These are phyloP conservation scores for Globisporangium barbulae DNA, from an alignment of 352 stramenopile genomes.

Conservation along the genomic window DNA sequence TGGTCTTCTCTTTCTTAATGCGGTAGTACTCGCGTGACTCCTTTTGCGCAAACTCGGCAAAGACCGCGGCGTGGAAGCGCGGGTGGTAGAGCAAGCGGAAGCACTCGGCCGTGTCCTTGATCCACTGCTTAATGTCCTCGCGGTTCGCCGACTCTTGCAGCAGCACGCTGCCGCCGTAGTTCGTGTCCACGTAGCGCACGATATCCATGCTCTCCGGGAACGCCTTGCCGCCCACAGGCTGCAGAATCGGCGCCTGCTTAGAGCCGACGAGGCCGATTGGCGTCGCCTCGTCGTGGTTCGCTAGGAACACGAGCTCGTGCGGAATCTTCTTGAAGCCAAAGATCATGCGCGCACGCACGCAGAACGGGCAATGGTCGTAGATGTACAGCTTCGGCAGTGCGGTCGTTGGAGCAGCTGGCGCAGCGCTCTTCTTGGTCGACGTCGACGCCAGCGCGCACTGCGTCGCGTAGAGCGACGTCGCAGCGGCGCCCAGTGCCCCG, in stretches of 20 bases:
- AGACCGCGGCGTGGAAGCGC: constrained; percentile 38
- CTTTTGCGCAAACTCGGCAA: constrained; percentile 41
- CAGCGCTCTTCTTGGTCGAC: not conserved
- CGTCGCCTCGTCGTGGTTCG: constrained; percentile 40
- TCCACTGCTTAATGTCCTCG: constrained; percentile 44
- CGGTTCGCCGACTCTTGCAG: constrained; percentile 33
- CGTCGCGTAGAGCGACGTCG: constrained; percentile 26
- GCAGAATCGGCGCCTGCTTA: constrained; percentile 40
- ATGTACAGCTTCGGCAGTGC: constrained; percentile 39
- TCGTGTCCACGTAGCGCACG: constrained; percentile 38
- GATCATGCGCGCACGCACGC: constrained; percentile 43
- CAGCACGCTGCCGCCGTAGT: constrained; percentile 28
- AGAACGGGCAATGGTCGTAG: constrained; percentile 50
- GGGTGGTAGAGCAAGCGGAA: constrained; percentile 42
- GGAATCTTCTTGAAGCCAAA: constrained; percentile 39
- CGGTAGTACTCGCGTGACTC: constrained; percentile 51
- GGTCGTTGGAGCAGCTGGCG: not conserved
- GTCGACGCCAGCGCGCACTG: constrained; percentile 17
- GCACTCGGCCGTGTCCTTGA: constrained; percentile 36
- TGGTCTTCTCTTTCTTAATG: constrained; percentile 53
- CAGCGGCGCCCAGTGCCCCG: constrained; percentile 38
- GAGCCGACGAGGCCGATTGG: constrained; percentile 30
- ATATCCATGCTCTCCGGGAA: constrained; percentile 46
- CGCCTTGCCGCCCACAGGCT: constrained; percentile 23
- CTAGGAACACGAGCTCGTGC: constrained; percentile 38